These are phyloP conservation scores for Nothophaeocryptopus gaeumannii DNA, from an alignment of 2,329 filamentous ascomycete species.

Conservation along the genomic window DNA sequence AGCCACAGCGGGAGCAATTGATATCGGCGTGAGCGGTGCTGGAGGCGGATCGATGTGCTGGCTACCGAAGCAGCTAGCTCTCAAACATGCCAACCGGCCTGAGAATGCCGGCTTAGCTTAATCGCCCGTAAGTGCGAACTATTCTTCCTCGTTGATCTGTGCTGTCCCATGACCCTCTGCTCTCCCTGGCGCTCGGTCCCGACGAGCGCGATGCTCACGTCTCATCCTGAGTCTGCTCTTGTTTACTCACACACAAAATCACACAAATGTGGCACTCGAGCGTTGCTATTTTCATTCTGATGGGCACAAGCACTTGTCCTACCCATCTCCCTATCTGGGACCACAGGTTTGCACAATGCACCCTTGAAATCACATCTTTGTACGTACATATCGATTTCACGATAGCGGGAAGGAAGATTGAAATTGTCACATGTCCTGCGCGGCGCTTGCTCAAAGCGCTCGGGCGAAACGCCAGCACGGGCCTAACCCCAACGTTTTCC, in stretches of 20 bases:
- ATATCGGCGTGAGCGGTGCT: constrained; percentile 11
- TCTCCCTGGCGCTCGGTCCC: background rate
- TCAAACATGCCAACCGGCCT: background rate
- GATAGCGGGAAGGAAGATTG: constrained; percentile 4
- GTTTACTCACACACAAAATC: constrained; percentile 3
- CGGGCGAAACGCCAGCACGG: constrained; percentile 15
- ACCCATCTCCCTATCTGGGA: too few species aligned
- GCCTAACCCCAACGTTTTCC: constrained; percentile 6
- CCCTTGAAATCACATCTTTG: background rate
- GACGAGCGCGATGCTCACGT: too few species aligned
- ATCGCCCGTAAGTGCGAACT: too few species aligned
- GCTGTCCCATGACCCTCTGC: background rate
- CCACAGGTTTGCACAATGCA: too few species aligned
- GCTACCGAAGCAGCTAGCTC: constrained; percentile 2
- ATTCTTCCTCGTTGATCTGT: too few species aligned
- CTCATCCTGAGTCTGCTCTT: background rate
- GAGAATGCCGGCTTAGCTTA: too few species aligned
- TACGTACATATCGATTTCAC: background rate
- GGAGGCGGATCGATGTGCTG: constrained; percentile 3
- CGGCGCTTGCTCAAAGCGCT: constrained; percentile 15
- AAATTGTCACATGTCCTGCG: constrained; percentile 19
- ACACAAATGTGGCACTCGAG: too few species aligned
- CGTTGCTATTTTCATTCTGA: too few species aligned
- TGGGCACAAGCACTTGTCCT: too few species aligned
- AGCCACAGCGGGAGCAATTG: constrained; percentile 17